These are phyloP conservation scores for Arachis hypogaea DNA, from an alignment of 306 rosid genomes.

Conservation along the genomic window DNA sequence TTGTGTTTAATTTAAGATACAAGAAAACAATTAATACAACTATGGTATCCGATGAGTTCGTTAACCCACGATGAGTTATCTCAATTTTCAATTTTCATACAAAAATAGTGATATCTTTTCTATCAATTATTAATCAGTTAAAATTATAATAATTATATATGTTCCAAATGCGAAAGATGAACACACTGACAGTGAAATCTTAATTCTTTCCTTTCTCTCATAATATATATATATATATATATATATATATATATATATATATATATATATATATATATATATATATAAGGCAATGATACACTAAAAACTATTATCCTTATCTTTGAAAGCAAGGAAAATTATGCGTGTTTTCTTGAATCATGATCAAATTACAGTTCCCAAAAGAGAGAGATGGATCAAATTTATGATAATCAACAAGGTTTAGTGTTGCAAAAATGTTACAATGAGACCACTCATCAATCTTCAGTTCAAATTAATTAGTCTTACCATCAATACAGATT, in stretches of 20 bases:
- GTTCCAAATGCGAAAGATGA: constrained; percentile 4
- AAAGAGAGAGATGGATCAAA: neutral
- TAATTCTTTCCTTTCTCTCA: neutral
- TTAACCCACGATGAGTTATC: too few relatives aligned
- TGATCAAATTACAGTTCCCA: constrained; percentile 2
- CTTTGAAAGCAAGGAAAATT: constrained; percentile 5
- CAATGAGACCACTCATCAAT: constrained; percentile 9
- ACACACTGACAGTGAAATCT: constrained; percentile 10
- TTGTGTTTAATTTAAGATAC: too few relatives aligned
- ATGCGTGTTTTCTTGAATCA: constrained; percentile 11
- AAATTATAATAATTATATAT: constrained; percentile 3
- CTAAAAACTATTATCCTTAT: neutral
- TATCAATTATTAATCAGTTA: constrained; percentile 12
- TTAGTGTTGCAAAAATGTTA: constrained; percentile 24
- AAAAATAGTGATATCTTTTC: neutral
- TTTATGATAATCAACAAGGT: constrained; percentile 26
- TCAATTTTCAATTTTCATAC: neutral
- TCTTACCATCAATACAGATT: neutral
- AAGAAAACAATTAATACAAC: too few relatives aligned
- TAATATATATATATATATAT: too few relatives aligned
- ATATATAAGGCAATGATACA: too few relatives aligned
- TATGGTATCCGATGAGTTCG: too few relatives aligned
- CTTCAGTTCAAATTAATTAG: constrained; percentile 16
- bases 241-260: too few relatives aligned
- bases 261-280: too few relatives aligned